Base-by-base conservation (phyloP, 345 rosid genomes). In the Rubroshorea leprosula region DNA sequence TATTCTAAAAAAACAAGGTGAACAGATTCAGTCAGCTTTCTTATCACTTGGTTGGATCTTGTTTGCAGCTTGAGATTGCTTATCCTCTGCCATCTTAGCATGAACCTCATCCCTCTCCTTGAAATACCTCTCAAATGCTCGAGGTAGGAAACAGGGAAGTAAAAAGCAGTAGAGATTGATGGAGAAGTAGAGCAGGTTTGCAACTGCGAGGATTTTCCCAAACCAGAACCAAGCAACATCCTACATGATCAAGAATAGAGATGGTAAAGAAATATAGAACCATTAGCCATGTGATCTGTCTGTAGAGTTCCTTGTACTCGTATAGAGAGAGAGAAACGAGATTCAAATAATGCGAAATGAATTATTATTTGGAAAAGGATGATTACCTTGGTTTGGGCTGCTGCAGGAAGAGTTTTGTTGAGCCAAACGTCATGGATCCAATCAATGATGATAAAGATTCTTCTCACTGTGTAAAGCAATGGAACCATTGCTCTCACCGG, bases 401-500 rank as follows among this genome's bases (percentile, higher is more conserved):
- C 75, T 24, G 66, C 73, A 0, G 83, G 82, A 51, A 92, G 77
- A 49, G 76, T 62, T 66, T 86, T 83, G 65, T 65, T 72, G 51
- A 85, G 14, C 99, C 97, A 93, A 19, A 78, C 90, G 67, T 79
- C 88, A 18, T 48, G 57, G 18, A 78, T 64, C 99, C 99, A 93
- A 60, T 74, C 90, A 20, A 77, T 25, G 66, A 80, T 65, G 29
- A 89, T 88, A 51, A 87, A 89, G 66, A 80, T 67, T 71, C 99
- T 78, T 75, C 92, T 76, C 2, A 82, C 83, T 0, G 97, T 85
- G 53, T 89, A 93, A 43, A 89, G 74, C 67, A 93, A 18, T 0
- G 96, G 99, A 12, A 89, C 96, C 13, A 89, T 55, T 0, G 92
- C 94, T 67, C 94, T 80, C 55, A 89, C 96, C 1, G 99, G 97